Evolutionary conservation across 192 early-diverging fungal genomes (phyloP).

Genomic region (Backusella liffmaniae): DNA sequence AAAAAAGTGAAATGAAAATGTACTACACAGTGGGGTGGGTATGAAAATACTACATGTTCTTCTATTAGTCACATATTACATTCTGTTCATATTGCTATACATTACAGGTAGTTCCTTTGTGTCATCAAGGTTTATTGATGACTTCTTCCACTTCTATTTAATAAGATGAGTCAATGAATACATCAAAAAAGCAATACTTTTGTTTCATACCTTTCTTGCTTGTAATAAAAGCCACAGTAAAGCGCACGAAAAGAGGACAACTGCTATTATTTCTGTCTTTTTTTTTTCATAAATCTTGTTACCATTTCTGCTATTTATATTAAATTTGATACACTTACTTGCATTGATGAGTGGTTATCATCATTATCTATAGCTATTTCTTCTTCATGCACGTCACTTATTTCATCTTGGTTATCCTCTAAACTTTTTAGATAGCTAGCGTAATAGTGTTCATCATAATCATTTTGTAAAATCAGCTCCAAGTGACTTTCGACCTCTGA

Average conservation of each 20-base stretch:
- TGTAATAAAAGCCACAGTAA: not conserved
- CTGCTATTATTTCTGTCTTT: not conserved
- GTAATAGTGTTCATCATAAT: slow-evolving; percentile 2
- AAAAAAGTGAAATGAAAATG: not conserved
- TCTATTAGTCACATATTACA: not conserved
- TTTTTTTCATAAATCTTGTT: not conserved
- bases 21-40: not conserved
- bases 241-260: not conserved
- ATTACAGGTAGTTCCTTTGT: not conserved
- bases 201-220: not conserved
- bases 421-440: not conserved
- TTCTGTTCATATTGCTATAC: not conserved
- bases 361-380: not conserved
- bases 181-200: not conserved
- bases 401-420: not conserved
- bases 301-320: not conserved
- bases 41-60: not conserved
- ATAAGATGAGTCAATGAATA: not conserved
- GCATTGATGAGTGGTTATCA: not conserved
- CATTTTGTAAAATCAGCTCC: not conserved
- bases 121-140: not conserved
- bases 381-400: not conserved
- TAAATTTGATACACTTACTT: not conserved
- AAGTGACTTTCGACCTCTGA: not conserved
- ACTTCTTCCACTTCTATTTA: not conserved